A percentile compares a stretch with the other conserved stretches of the same genome.
phyloP scores from a whole-genome alignment of 1,284 basidiomycete genomes.

The Trichosporon sp. region DNA sequence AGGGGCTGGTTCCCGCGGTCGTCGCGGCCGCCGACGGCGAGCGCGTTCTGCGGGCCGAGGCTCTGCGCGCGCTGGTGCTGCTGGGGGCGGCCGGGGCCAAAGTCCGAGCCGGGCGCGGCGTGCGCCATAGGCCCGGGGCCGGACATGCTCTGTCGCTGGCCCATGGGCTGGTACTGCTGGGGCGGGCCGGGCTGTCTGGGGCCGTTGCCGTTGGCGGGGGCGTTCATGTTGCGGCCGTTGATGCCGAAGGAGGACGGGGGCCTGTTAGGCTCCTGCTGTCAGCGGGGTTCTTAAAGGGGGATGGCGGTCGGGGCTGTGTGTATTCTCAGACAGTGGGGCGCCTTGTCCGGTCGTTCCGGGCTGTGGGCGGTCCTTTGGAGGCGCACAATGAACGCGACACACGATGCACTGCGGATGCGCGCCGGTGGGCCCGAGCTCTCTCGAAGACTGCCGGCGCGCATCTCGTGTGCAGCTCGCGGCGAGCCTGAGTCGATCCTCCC shows the following conservation, averaged over 20 bases:
- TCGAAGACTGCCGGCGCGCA: no score
- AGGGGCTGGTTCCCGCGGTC: constrained; percentile 14
- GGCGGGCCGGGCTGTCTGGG: not conserved
- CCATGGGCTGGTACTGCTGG: not conserved
- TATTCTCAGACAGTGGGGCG: not conserved
- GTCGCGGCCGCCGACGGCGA: constrained; percentile 5
- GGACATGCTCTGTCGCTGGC: constrained; percentile 8
- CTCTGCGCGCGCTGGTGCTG: constrained; percentile 29
- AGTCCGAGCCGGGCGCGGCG: constrained; percentile 9
- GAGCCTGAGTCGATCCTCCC: not conserved
- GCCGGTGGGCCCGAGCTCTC: not conserved
- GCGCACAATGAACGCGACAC: not conserved
- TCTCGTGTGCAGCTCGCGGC: no score
- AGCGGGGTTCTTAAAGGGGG: not conserved
- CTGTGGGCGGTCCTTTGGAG: not conserved
- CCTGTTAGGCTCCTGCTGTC: not conserved
- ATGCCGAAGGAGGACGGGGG: not conserved
- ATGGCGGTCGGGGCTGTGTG: not conserved
- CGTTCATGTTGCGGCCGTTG: not conserved
- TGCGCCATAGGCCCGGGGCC: not conserved
- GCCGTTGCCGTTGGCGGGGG: not conserved
- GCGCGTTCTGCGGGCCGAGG: constrained; percentile 27
- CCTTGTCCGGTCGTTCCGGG: not conserved
- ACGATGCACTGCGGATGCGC: not conserved
- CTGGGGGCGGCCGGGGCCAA: constrained; percentile 61